Base-by-base conservation (phyloP, 2,329 filamentous ascomycete genomes). In the Paraphoma chrysanthemicola region DNA sequence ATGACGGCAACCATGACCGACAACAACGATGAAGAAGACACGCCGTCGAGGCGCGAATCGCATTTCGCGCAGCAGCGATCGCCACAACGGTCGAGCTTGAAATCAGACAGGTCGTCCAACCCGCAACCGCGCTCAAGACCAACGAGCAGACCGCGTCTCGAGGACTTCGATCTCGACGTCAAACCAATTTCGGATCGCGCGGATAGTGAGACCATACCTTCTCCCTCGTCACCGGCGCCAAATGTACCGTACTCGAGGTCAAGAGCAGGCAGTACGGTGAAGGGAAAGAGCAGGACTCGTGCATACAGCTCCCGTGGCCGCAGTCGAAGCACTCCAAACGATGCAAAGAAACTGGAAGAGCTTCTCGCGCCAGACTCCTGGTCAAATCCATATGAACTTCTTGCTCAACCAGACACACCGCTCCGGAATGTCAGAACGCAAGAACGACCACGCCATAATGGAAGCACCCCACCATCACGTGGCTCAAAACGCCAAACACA, bases 21-120 rank as follows among this genome's bases (percentile, higher is more conserved):
- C 53, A 59, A 55, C 51, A 23, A 30, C 44, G 30, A 41, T 39
- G 68, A 73, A 31, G 66, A 73, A 33, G 64, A 66, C 18, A 53
- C 62, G 8, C 45, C 44, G 6, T 62, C 63, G 12, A 63, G 57
- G 53, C 70, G 72, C 62, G 63, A 70, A 8, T 64, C 57, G 42
- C 69, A 75, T 56, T 76, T 69, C 63, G 71, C 70, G 61, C 68
- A 73, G 50, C 73, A 76, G 60, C 72, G 72, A 59, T 75, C 74
- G 4, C 74, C 71, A 66, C 45, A 70, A 57, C 44, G 69, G 66
- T 49, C 59, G 50, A 6, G 44, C 52, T 8, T 36, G 14, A 41
- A 49, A 18, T 67, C 58, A 12, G 55, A 53, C 14, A 52, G 39
- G 5, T 67, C 67, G 2, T 53, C 58, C 17, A 61, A 55, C 49